Evolutionary conservation across 2,329 filamentous ascomycete species (phyloP).

Genomic region (Phaeosphaeriaceae sp.): DNA sequence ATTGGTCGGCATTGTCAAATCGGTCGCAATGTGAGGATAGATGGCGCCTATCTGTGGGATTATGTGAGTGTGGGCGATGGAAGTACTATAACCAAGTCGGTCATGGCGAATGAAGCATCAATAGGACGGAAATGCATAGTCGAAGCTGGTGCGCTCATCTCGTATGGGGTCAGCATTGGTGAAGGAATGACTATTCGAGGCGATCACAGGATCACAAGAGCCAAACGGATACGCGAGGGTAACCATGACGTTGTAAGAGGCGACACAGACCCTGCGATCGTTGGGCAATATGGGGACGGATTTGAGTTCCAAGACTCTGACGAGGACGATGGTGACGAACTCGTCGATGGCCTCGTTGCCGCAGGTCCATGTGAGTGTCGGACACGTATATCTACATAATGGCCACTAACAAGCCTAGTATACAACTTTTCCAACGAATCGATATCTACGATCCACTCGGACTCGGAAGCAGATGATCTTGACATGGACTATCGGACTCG

Average conservation of each 20-base stretch:
- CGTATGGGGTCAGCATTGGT: conserved; percentile 75
- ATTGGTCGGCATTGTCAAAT: conserved; percentile 87
- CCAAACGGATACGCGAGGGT: conserved; percentile 54
- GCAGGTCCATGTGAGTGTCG: conserved; percentile 41
- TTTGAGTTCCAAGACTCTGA: conserved; percentile 65
- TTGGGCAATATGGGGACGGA: conserved; percentile 65
- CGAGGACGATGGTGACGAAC: conserved; percentile 68
- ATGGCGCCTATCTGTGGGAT: conserved; percentile 88
- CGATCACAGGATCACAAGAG: conserved; percentile 53
- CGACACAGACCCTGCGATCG: conserved; percentile 57
- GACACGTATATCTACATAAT: background rate
- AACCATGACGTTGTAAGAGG: conserved; percentile 47
- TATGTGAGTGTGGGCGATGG: conserved; percentile 78
- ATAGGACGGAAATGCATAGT: conserved; percentile 76
- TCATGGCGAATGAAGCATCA: conserved; percentile 75
- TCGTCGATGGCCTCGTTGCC: conserved; percentile 49
- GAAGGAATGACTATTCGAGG: conserved; percentile 61
- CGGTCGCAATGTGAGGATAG: conserved; percentile 79
- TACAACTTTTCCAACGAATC: conserved; percentile 64
- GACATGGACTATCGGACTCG: conserved; percentile 57
- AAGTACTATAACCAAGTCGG: conserved; percentile 70
- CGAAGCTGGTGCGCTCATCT: conserved; percentile 76
- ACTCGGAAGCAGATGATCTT: conserved; percentile 50
- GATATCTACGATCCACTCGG: conserved; percentile 69
- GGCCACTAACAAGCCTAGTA: conserved; percentile 41